Evolutionary conservation across 768 basidiomycete species (phyloP).

Genomic region (Amyloporia xantha): DNA sequence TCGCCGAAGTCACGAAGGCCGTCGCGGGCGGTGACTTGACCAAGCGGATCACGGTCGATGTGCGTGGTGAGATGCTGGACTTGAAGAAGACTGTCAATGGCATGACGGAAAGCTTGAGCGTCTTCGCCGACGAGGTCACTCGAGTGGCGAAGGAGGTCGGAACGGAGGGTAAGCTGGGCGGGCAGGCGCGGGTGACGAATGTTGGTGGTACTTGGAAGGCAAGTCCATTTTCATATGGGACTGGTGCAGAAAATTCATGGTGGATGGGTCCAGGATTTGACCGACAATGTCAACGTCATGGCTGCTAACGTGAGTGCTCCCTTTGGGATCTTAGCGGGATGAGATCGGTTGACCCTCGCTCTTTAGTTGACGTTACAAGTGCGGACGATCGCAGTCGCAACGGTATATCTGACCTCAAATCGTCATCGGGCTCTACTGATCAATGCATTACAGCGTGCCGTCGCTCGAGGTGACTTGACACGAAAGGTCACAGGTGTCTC

Average conservation of each 20-base stretch:
- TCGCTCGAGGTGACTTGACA: constrained; percentile 89
- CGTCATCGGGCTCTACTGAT: not conserved
- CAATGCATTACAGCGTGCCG: constrained; percentile 57
- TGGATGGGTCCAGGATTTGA: constrained; percentile 54
- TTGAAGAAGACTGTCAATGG: constrained; percentile 90
- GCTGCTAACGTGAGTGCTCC: constrained; percentile 67
- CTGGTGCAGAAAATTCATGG: not conserved
- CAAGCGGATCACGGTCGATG: constrained; percentile 88
- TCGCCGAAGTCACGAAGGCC: constrained; percentile 91
- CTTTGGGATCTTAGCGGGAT: not conserved
- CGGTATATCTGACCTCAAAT: constrained; percentile 41
- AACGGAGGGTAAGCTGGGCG: constrained; percentile 91
- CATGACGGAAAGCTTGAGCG: constrained; percentile 85
- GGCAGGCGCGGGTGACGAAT: constrained; percentile 88
- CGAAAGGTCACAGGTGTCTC: constrained; percentile 90
- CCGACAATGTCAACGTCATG: constrained; percentile 95
- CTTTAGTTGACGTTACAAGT: constrained; percentile 84
- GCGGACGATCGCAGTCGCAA: constrained; percentile 87
- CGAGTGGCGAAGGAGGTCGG: constrained; percentile 95
- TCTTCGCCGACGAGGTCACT: constrained; percentile 79
- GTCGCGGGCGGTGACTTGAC: constrained; percentile 91
- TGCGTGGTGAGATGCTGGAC: constrained; percentile 87
- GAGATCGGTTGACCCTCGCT: not conserved
- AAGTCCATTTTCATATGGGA: not conserved
- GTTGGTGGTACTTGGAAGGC: constrained; percentile 96